These are phyloP conservation scores for Penicillium sp. DNA, from an alignment of 2,329 filamentous ascomycete species.

Conservation along the genomic window DNA sequence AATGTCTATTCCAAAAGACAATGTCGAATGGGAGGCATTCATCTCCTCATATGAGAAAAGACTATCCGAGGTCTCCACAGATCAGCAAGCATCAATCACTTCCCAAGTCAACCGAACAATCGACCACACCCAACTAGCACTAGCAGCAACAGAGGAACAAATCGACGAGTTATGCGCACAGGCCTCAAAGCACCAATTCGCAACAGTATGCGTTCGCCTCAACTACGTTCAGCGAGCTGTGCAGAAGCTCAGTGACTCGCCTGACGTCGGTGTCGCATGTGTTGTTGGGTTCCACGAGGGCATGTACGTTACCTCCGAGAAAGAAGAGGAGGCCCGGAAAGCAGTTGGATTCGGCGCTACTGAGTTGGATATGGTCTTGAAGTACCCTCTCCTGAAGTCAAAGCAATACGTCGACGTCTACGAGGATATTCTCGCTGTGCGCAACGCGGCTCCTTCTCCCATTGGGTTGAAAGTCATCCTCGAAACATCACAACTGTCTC, in stretches of 20 bases:
- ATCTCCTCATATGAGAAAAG: slow-evolving; percentile 33
- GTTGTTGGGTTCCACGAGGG: slow-evolving; percentile 67
- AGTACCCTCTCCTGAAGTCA: slow-evolving; percentile 54
- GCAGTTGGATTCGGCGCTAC: slow-evolving; percentile 57
- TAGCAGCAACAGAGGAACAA: slow-evolving; percentile 51
- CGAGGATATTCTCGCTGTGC: slow-evolving; percentile 58
- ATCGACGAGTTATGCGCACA: slow-evolving; percentile 62
- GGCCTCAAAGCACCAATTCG: slow-evolving; percentile 50
- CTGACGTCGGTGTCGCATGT: slow-evolving; percentile 58
- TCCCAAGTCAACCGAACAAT: slow-evolving; percentile 41
- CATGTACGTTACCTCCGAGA: slow-evolving; percentile 56
- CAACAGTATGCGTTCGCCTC: slow-evolving; percentile 62
- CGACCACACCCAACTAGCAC: slow-evolving; percentile 49
- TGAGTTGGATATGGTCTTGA: slow-evolving; percentile 66
- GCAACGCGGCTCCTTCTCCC: slow-evolving; percentile 50
- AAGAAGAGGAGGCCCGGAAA: slow-evolving; percentile 56
- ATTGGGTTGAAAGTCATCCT: slow-evolving; percentile 62
- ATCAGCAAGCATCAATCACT: slow-evolving; percentile 32
- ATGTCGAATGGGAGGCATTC: slow-evolving; percentile 40
- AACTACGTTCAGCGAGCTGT: slow-evolving; percentile 58
- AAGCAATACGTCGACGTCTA: slow-evolving; percentile 56
- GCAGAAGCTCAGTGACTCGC: slow-evolving; percentile 50
- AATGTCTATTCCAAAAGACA: slow-evolving; percentile 35
- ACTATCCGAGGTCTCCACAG: slow-evolving; percentile 30
- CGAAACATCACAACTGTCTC: slow-evolving; percentile 59